Evolutionary conservation across 306 rosid species (phyloP).

Genomic region (Fragaria nilgerrensis): DNA sequence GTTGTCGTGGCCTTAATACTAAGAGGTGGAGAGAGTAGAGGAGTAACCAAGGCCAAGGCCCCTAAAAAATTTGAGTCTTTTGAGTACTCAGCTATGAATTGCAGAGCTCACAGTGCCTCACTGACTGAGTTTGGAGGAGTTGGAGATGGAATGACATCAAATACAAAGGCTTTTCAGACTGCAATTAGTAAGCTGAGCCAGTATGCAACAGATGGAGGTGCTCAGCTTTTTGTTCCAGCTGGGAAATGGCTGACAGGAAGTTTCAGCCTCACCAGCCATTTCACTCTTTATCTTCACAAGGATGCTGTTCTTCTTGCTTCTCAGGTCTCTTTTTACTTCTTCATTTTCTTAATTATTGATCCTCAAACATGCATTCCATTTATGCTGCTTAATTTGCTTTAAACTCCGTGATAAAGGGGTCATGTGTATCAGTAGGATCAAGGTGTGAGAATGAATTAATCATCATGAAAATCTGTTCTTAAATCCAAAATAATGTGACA

Average conservation of each 20-base stretch:
- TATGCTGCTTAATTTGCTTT: not conserved
- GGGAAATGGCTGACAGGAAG: constrained; percentile 50
- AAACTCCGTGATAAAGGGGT: not conserved
- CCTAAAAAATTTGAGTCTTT: constrained; percentile 10
- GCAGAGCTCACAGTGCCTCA: constrained; percentile 48
- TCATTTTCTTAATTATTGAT: not conserved
- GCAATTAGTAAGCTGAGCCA: constrained; percentile 33
- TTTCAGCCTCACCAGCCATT: constrained; percentile 37
- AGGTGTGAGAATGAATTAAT: not conserved
- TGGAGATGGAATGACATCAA: constrained; percentile 51
- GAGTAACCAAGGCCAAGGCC: not conserved
- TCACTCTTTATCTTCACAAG: constrained; percentile 36
- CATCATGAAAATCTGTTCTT: not conserved
- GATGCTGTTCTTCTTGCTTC: constrained; percentile 45
- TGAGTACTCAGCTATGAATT: constrained; percentile 41
- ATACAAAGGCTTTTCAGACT: constrained; percentile 43
- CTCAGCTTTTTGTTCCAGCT: constrained; percentile 47
- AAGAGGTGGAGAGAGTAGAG: constrained; percentile 26
- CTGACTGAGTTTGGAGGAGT: constrained; percentile 51
- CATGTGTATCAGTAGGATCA: not conserved
- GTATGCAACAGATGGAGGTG: constrained; percentile 34
- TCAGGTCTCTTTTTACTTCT: constrained; percentile 22
- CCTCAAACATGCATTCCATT: not conserved
- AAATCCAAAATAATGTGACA: not conserved
- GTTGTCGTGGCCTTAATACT: constrained; percentile 8